phyloP scores from a whole-genome alignment of 805 yeast genomes.

The Pichia occidentalis region DNA sequence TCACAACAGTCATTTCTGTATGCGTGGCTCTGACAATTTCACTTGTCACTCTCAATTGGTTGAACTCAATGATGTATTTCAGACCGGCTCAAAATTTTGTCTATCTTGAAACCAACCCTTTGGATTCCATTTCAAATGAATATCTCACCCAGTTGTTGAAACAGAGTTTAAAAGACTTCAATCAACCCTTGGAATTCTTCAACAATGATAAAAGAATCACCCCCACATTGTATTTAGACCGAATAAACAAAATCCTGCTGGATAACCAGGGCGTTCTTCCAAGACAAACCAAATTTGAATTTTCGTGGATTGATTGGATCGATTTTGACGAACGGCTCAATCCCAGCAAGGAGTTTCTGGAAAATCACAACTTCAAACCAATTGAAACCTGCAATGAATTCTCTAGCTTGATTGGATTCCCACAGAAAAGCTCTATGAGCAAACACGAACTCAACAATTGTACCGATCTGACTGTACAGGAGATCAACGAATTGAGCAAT shows the following conservation, averaged over 20 bases:
- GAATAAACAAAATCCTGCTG: slow-evolving; percentile 4
- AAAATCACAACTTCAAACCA: slow-evolving; percentile 2
- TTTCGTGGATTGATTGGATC: slow-evolving; percentile 28
- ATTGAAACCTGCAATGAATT: slow-evolving; percentile 17
- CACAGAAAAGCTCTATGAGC: neutral
- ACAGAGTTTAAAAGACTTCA: neutral
- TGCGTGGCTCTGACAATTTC: too few relatives aligned
- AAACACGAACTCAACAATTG: slow-evolving; percentile 6
- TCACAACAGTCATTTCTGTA: too few relatives aligned
- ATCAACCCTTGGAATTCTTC: neutral
- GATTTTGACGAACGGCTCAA: slow-evolving; percentile 20
- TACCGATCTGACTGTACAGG: slow-evolving; percentile 11
- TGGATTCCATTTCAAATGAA: too few relatives aligned
- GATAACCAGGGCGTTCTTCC: slow-evolving; percentile 1
- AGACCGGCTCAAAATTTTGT: too few relatives aligned
- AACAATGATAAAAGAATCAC: slow-evolving; percentile 12
- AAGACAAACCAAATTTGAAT: slow-evolving; percentile 16
- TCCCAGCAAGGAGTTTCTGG: slow-evolving; percentile 18
- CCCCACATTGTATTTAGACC: slow-evolving; percentile 8
- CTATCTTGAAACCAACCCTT: too few relatives aligned
- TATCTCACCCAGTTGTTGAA: too few relatives aligned
- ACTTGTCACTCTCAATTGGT: too few relatives aligned
- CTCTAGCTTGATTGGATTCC: slow-evolving; percentile 15
- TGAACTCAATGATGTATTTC: too few relatives aligned
- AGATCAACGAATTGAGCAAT: slow-evolving; percentile 11